Evolutionary conservation across 2,329 filamentous ascomycete genomes (phyloP), one percentile per base, ranked within the genome.

Genomic region (Xylaria sp.): DNA sequence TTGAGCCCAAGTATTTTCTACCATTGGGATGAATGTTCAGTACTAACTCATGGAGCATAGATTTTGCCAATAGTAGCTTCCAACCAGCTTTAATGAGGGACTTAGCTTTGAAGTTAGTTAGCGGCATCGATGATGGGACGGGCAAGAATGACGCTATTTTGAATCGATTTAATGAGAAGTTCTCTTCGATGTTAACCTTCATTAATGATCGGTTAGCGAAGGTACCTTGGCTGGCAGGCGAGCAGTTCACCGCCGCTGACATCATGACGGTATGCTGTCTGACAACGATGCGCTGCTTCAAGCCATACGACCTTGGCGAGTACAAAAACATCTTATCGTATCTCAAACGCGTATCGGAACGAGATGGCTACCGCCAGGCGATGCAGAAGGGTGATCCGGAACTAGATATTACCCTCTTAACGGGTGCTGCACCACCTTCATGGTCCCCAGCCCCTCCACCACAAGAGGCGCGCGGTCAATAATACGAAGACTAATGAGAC

Each of bases 201-300:
- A 58, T 89, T 29, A 82, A 91, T 44, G 76, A 82, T 2, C 79
- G 85, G 11, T 74, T 92, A 2, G 71, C 69, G 2, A 67, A 77
- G 0, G 84, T 80, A 39, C 74, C 79, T 7, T 92, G 84, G 81
- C 77, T 92, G 25, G 88, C 86, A 0, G 90, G 89, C 2, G 78
- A 83, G 0, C 81, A 88, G 57, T 87, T 92, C 65, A 90, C 87
- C 0, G 87, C 82, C 0, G 90, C 90, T 1, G 90, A 92, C 76
- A 80, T 90, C 44, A 90, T 92, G 87, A 79, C 79, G 4, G 81
- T 89, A 0, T 90, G 85, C 72, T 80, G 82, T 15, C 77, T 92
- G 38, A 90, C 88, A 0, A 91, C 88, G 1, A 83, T 87, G 82
- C 80, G 89, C 17, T 79, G 81, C 55, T 90, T 87, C 69, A 76